Base-by-base conservation (phyloP, 2,329 filamentous ascomycete species). In the Pochonia chlamydosporia region DNA sequence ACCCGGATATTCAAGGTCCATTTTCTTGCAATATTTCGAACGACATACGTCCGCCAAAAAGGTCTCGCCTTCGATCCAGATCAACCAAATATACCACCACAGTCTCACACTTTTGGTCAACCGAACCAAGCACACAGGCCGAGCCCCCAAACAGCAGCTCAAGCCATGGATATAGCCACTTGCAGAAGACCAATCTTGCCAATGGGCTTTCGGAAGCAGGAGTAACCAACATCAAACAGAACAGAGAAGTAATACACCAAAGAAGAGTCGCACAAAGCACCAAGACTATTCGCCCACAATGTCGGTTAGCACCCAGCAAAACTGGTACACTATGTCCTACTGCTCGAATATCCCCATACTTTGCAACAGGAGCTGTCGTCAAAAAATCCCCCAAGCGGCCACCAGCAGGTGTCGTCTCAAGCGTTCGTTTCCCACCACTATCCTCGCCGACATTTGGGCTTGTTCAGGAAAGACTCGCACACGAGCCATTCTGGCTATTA, bases 401-500 rank as follows among this genome's bases (percentile, higher is more conserved):
- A 3, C 63, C 63, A 2, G 64, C 69, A 9, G 72, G 73, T 8
- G 72, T 66, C 2, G 60, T 83, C 8, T 79, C 81, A 0, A 69
- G 70, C 21, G 70, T 84, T 11, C 78, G 79, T 3, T 88, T 92
- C 53, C 87, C 89, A 1, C 77, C 82, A 0, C 78, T 90, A 28
- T 73, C 76, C 7, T 72, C 78, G 0, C 60, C 73, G 0, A 64
- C 59, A 5, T 96, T 95, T 60, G 90, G 90, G 0, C 75, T 96
- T 2, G 81, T 96, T 31, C 91, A 96, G 62, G 91, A 96, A 62
- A 78, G 84, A 53, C 78, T 95, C 14, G 81, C 82, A 2, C 65
- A 78, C 43, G 77, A 89, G 48, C 86, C 90, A 0, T 96, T 95
- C 63, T 84, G 82, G 53, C 78, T 96, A 2, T 76, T 96, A 2